Evolutionary conservation across 768 basidiomycete genomes (phyloP).

Genomic region (Russula emetica): DNA sequence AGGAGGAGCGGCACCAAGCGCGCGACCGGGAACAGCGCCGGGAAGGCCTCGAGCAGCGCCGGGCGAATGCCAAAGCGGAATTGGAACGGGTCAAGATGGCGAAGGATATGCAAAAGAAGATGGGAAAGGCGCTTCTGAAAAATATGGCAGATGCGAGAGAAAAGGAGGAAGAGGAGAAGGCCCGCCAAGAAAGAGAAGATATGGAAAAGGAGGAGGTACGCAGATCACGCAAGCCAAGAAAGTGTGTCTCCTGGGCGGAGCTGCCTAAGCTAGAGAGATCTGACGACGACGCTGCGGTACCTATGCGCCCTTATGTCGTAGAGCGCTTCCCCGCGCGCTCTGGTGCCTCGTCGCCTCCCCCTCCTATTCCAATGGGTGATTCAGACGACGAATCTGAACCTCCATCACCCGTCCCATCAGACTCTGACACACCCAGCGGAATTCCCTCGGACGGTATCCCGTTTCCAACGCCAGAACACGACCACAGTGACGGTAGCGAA

Average conservation of each 20-base stretch:
- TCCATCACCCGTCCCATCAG: conserved; percentile 32
- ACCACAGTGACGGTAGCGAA: conserved; percentile 24
- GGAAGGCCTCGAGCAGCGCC: conserved; percentile 49
- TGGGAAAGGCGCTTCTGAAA: conserved; percentile 64
- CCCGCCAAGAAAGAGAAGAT: conserved; percentile 34
- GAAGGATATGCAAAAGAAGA: conserved; percentile 64
- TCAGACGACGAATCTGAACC: conserved; percentile 67
- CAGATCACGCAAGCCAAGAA: conserved; percentile 43
- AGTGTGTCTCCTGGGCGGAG: conserved; percentile 63
- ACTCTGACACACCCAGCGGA: conserved; percentile 36
- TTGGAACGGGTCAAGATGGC: conserved; percentile 39
- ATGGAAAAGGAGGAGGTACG: conserved; percentile 31
- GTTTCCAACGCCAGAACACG: neutral
- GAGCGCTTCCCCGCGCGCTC: conserved; percentile 48
- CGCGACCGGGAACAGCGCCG: conserved; percentile 41
- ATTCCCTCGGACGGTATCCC: conserved; percentile 26
- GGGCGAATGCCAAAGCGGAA: conserved; percentile 44
- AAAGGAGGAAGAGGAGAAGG: conserved; percentile 37
- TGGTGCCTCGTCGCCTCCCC: conserved; percentile 30
- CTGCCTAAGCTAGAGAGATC: conserved; percentile 32
- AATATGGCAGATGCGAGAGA: conserved; percentile 43
- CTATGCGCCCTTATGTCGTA: conserved; percentile 67
- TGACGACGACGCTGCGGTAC: conserved; percentile 55
- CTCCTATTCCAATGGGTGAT: conserved; percentile 37
- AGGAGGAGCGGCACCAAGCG: conserved; percentile 41